Percentiles rank a stretch among this genome's conserved stretches.
Conservation (phyloP, 2,329 filamentous ascomycete species). For the Pezicula radicicola region DNA sequence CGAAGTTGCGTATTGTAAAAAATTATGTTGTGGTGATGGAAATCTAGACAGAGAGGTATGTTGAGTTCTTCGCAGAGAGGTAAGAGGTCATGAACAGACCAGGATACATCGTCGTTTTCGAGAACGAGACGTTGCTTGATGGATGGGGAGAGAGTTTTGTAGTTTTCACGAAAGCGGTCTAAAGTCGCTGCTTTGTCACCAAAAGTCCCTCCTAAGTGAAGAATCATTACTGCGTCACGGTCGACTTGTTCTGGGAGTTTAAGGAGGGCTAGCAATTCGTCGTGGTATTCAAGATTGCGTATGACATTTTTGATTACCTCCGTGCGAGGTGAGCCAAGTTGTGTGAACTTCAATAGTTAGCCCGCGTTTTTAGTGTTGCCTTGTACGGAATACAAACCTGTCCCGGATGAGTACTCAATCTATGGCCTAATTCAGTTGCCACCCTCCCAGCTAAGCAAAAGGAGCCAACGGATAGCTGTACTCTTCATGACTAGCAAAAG, state of each 20-base stretch:
- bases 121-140: conserved; percentile 81
- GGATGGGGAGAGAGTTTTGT: conserved; percentile 55
- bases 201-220: conserved; percentile 90
- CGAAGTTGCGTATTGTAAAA: conserved; percentile 72
- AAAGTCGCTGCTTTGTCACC: conserved; percentile 62
- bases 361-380: conserved; percentile 3
- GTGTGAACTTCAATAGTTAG: conserved; percentile 63
- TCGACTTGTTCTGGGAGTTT: conserved; percentile 75
- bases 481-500: conserved; percentile 84
- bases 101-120: conserved; percentile 92
- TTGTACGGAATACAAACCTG: conserved; percentile 41
- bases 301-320: conserved; percentile 75
- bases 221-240: conserved; percentile 86
- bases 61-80: conserved; percentile 92
- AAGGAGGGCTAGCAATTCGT: conserved; percentile 77
- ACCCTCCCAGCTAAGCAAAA: conserved; percentile 78
- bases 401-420: conserved; percentile 86
- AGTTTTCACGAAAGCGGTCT: conserved; percentile 52
- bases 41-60: conserved; percentile 90
- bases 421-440: conserved; percentile 74
- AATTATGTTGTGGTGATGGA: conserved; percentile 92
- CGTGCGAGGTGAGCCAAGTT: conserved; percentile 77
- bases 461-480: conserved; percentile 83
- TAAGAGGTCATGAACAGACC: conserved; percentile 87
- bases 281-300: conserved; percentile 83